phyloP scores from a whole-genome alignment of 495 filamentous ascomycete genomes.

The Xylaria palmicola region DNA sequence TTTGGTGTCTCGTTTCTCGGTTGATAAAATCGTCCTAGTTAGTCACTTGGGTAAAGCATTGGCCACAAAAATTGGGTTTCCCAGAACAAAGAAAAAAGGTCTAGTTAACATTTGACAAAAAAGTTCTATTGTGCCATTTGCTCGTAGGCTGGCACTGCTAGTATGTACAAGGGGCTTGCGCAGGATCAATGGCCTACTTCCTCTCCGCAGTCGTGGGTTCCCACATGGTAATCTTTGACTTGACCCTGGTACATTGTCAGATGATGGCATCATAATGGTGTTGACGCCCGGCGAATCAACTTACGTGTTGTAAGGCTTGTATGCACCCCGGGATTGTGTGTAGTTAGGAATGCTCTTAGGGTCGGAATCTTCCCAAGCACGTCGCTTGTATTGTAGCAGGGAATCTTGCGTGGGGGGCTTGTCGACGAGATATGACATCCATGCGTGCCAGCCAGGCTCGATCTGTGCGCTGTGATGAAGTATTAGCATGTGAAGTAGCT shows the following conservation, averaged over 20 bases:
- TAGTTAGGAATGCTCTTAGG: conserved; percentile 69
- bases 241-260: conserved; percentile 25
- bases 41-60: not conserved
- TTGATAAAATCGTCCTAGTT: not conserved
- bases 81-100: not conserved
- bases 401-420: conserved; percentile 78
- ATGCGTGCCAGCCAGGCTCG: conserved; percentile 97
- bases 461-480: conserved; percentile 62
- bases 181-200: conserved; percentile 19
- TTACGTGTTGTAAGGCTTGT: conserved; percentile 91
- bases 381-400: conserved; percentile 59
- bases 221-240: conserved; percentile 43
- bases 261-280: not conserved
- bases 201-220: conserved; percentile 37
- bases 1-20: conserved; percentile 2
- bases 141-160: conserved; percentile 3
- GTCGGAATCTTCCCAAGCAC: conserved; percentile 69
- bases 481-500: conserved; percentile 11
- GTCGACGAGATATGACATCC: conserved; percentile 92
- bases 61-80: too few species aligned
- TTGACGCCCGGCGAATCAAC: conserved; percentile 29
- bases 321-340: conserved; percentile 74
- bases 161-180: conserved; percentile 15
- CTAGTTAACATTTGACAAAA: not conserved
- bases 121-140: conserved; percentile 6